Evolutionary conservation across 805 yeast genomes (phyloP), one percentile per base, ranked within the genome.

Genomic region (Suhomyces sp.): DNA sequence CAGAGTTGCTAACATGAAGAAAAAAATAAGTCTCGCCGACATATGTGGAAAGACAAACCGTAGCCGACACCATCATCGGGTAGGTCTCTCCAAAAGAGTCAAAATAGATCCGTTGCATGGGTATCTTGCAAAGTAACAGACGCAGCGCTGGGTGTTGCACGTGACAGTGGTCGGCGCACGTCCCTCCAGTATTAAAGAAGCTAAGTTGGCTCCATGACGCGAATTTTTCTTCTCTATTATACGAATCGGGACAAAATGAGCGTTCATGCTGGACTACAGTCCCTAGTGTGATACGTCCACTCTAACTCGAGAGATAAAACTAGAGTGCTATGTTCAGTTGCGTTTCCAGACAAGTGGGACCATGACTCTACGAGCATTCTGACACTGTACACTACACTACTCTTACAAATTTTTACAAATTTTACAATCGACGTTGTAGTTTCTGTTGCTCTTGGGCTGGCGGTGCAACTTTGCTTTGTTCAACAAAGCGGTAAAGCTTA

Each of bases 91-190:
- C 6, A 61, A 57, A 48, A 56, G 60, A 44, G 49, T 48, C 15
- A 60, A 54, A 45, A 54, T 68, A 6, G 73, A 68, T 13, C 52
- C 69, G 15, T 55, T 67, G 47, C 71, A 67, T 50, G 53, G 44
- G 15, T 44, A 49, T 17, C 42, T 42, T 42, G 29, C 46, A 8
- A 42, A 42, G 19, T 38, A 9, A 19, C 4, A 19, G 5, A 9
- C n/a, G 17, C 36, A 33, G 5, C 42, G 24, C 24, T 12, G 5
- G 13, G 41, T 8, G 24, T 17, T 19, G 10, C 42, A 38, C 24
- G 42, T 38, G 42, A 38, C 13, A 2, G 13, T 12, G 42, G 13
- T 19, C 23, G 2, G 23, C n/a, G 42, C 42, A 38, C 42, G 42
- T 17, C 42, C 42, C 13, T 10, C 24, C 17, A 19, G 6, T 38